These are phyloP conservation scores for Aspergillus hancockii DNA, from an alignment of 495 filamentous ascomycete species.

Conservation along the genomic window DNA sequence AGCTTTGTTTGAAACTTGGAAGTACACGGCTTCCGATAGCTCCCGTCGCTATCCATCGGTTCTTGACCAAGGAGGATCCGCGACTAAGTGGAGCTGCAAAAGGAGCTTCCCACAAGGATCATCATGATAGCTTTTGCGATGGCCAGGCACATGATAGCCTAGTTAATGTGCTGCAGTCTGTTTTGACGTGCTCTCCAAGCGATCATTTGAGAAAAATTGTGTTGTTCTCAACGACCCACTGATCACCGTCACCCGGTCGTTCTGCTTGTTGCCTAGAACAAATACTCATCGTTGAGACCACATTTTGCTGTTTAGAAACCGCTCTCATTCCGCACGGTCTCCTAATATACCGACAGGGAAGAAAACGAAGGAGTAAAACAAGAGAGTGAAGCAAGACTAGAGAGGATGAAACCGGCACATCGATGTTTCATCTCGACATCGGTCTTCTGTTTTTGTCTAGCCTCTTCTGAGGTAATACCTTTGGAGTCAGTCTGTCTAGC, in stretches of 20 bases:
- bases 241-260: constrained; percentile 1
- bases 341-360: neutral
- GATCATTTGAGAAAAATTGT: neutral
- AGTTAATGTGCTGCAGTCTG: neutral
- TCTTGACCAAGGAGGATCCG: constrained; percentile 10
- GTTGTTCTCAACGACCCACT: neutral
- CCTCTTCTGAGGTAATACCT: neutral
- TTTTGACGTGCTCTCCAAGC: neutral
- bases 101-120: constrained; percentile 9
- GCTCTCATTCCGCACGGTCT: neutral
- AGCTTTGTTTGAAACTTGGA: constrained; percentile 4
- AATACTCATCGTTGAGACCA: neutral
- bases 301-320: neutral
- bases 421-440: neutral
- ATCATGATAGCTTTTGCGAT: constrained; percentile 2
- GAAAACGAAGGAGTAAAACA: neutral
- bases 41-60: constrained; percentile 10
- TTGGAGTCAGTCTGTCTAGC: no score
- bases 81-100: constrained; percentile 4
- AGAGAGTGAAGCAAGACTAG: neutral
- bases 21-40: constrained; percentile 6
- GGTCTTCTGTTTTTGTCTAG: neutral
- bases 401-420: neutral
- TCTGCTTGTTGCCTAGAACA: neutral
- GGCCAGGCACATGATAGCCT: neutral